Base-by-base conservation (phyloP, 2,329 filamentous ascomycete species). In the Beauveria bassiana region DNA sequence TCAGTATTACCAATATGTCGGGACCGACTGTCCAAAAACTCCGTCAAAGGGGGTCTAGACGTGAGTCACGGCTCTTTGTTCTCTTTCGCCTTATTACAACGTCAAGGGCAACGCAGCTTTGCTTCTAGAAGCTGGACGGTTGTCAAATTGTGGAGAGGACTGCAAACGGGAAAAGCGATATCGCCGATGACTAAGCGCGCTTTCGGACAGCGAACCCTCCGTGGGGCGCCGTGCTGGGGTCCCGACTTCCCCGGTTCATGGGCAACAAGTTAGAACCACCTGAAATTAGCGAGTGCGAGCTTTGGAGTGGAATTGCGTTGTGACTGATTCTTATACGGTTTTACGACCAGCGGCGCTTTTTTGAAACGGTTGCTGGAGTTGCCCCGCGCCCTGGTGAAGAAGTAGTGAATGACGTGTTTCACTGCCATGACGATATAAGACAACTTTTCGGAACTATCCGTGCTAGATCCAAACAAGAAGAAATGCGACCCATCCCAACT, bases 181-280 rank as follows among this genome's bases (percentile, higher is more conserved):
- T 58, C 20, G 43, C 54, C 55, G 55, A 49, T 58, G 55, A 58
- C 55, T 58, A 58, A 58, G 31, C 43, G 54, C 42, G 18, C 18
- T 26, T 49, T 49, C 45, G 55, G 55, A 26, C 28, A 20, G 12
- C 12, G 18, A n/a, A 6, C 1, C 3, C 3, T 6, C 14, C 0
- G 9, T 46, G n/a, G 26, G 26, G 26, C 28, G 26, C 18, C 34
- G 49, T 14, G 14, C 22, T 6, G 24, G 16, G 4, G 40, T 3
- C 34, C 34, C 34, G 34, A 38, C 34, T 38, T 38, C 34, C 14
- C 14, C 34, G 5, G 34, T 38, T 38, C 34, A 38, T 6, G 34
- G 34, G 5, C 14, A 38, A 22, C 22, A 22, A 22, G 22, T 22
- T 22, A 38, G 10, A 14, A 38, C 12, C 34, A 16, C 34, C 34